A percentile compares a stretch with the other conserved stretches of the same genome.
Evolutionary conservation across 179 eudicot species (phyloP).

Genomic region (Camellia oleifera): DNA sequence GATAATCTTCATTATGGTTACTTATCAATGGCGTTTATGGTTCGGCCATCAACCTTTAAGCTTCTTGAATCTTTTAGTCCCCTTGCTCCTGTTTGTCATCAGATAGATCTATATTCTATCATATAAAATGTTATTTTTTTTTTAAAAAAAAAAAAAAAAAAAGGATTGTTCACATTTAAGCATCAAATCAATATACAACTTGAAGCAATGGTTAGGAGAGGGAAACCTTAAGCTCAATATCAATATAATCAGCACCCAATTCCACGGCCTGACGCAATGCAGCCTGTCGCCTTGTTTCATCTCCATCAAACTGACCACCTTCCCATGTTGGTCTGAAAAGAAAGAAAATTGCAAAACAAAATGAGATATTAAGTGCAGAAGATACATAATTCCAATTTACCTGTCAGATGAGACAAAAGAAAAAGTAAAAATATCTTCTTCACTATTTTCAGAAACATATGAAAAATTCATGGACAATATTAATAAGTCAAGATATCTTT

Average conservation of each 20-base stretch:
- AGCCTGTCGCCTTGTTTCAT: conserved; percentile 47
- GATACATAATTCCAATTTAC: not conserved
- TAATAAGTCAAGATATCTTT: not conserved
- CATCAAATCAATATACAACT: not conserved
- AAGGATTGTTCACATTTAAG: not conserved
- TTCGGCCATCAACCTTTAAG: not conserved
- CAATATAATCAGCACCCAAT: conserved; percentile 75
- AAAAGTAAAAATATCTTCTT: not conserved
- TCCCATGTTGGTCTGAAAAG: conserved; percentile 73
- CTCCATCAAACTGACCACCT: conserved; percentile 75
- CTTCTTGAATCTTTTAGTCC: not conserved
- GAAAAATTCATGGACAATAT: not conserved
- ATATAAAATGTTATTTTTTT: not conserved
- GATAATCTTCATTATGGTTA: not conserved
- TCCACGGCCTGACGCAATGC: conserved; percentile 58
- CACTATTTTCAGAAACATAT: not conserved
- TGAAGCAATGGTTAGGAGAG: not conserved
- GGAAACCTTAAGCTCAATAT: conserved; percentile 56
- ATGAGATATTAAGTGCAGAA: not conserved
- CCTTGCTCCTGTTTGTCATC: not conserved
- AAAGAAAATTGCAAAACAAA: not conserved
- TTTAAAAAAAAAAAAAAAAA: not conserved
- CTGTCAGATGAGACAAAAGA: not conserved
- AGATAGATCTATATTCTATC: not conserved
- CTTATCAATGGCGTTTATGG: not conserved